Percentiles rank a stretch among this genome's conserved stretches.
phyloP scores from a whole-genome alignment of 2,329 filamentous ascomycete genomes.

The Fusarium sp. region DNA sequence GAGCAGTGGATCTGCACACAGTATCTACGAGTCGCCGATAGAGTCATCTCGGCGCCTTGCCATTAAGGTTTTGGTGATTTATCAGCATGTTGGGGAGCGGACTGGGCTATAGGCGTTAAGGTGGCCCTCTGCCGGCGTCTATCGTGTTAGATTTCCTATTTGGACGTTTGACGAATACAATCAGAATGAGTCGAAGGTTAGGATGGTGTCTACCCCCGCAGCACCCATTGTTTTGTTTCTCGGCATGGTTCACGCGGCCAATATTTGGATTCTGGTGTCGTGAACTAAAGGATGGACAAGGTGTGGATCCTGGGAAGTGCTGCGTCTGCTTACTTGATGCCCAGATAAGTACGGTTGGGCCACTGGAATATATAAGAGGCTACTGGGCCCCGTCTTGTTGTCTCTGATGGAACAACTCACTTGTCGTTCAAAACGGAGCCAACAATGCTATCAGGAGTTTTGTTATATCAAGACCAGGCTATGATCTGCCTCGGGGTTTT shows the following conservation, averaged over 20 bases:
- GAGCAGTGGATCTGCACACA: conserved; percentile 21
- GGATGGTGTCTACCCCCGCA: conserved; percentile 23
- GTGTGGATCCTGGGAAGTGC: conserved; percentile 17
- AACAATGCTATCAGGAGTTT: background rate
- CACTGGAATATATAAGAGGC: conserved; percentile 25
- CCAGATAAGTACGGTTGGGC: background rate
- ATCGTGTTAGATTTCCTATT: background rate
- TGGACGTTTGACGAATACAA: background rate
- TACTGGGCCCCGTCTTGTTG: conserved; percentile 5
- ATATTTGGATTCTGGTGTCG: conserved; percentile 14
- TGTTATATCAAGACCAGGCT: background rate
- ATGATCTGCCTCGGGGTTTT: background rate
- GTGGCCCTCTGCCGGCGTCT: background rate
- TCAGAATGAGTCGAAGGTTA: conserved; percentile 20
- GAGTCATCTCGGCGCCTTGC: conserved; percentile 9
- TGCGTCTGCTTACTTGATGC: conserved; percentile 12
- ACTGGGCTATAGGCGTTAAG: background rate
- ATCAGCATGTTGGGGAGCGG: conserved; percentile 11
- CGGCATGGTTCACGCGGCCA: conserved; percentile 24
- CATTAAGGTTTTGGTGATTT: conserved; percentile 2
- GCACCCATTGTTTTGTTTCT: conserved; percentile 11
- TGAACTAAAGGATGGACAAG: conserved; percentile 9
- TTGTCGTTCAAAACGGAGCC: background rate
- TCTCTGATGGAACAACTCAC: background rate
- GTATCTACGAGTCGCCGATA: conserved; percentile 6